Evolutionary conservation across 1,284 basidiomycete genomes (phyloP).

Genomic region (Irpex sp.): DNA sequence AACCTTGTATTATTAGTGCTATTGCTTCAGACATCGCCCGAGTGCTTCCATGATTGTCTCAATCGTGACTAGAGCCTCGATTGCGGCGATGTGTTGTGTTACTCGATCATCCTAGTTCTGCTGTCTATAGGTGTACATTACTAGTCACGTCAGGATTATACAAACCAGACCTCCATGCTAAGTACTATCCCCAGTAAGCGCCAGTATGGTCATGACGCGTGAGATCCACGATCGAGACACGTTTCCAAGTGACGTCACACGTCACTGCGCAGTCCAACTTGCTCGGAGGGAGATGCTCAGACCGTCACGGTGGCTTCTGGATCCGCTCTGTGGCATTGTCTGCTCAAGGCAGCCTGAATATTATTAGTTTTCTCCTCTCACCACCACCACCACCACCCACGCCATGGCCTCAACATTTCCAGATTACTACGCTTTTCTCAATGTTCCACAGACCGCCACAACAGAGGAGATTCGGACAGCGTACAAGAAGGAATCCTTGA

Average conservation of each 20-base stretch:
- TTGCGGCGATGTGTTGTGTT: not conserved
- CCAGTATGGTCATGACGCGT: not conserved
- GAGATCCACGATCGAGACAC: not conserved
- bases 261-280: not conserved
- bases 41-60: not conserved
- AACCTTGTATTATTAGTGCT: slow-evolving; percentile 4
- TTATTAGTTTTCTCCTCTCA: not conserved
- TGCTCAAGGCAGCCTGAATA: not conserved
- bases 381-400: not conserved
- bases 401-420: slow-evolving; percentile 59
- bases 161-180: too few relatives aligned
- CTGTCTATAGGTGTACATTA: not conserved
- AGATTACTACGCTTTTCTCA: slow-evolving; percentile 72
- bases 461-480: slow-evolving; percentile 76
- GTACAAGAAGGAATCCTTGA: slow-evolving; percentile 81
- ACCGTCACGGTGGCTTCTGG: not conserved
- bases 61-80: too few relatives aligned
- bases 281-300: not conserved
- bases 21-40: not conserved
- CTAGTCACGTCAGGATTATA: not conserved
- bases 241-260: not conserved
- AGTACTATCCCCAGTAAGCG: too few relatives aligned
- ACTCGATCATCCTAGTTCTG: not conserved
- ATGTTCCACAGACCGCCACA: slow-evolving; percentile 55
- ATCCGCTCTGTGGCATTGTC: not conserved